phyloP scores from a whole-genome alignment of 768 basidiomycete genomes.

The Mycena sanguinolenta region DNA sequence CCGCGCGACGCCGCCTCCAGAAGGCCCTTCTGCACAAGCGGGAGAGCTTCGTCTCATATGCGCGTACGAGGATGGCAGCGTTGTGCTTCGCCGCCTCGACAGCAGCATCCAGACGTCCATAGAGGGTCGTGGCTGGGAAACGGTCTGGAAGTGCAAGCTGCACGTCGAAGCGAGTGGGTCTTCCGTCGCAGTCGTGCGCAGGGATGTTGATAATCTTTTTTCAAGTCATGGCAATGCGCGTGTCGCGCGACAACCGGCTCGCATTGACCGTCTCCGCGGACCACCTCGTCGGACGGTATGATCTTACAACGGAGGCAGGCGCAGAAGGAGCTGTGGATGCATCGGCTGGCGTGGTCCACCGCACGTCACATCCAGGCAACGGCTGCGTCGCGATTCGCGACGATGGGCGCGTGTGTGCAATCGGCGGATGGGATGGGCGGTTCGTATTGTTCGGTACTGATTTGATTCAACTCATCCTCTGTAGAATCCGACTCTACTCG shows the following conservation, averaged over 20 bases:
- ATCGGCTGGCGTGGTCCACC: conserved; percentile 51
- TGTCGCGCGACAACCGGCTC: conserved; percentile 67
- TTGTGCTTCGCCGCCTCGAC: conserved; percentile 72
- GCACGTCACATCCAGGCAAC: conserved; percentile 87
- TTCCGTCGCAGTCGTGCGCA: not conserved
- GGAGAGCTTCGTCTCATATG: conserved; percentile 72
- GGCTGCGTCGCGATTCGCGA: conserved; percentile 79
- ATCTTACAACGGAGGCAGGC: conserved; percentile 53
- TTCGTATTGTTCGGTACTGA: conserved; percentile 53
- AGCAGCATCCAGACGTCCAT: conserved; percentile 58
- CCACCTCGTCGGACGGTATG: conserved; percentile 78
- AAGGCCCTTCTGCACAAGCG: conserved; percentile 47
- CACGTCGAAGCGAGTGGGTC: conserved; percentile 81
- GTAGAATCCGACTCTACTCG: conserved; percentile 86
- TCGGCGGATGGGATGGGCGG: conserved; percentile 97
- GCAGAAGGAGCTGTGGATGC: conserved; percentile 26
- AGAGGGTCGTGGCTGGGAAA: conserved; percentile 82
- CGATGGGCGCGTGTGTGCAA: conserved; percentile 84
- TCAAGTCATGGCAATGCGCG: conserved; percentile 89
- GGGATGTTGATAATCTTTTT: not conserved
- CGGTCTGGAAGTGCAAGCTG: conserved; percentile 72
- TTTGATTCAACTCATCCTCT: not conserved
- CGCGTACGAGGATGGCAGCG: conserved; percentile 90
- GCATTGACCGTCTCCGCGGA: conserved; percentile 91
- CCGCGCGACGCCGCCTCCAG: conserved; percentile 36